Base-by-base conservation (phyloP, 1,139 yeast species). In the Trichomonascaceae sp. region DNA sequence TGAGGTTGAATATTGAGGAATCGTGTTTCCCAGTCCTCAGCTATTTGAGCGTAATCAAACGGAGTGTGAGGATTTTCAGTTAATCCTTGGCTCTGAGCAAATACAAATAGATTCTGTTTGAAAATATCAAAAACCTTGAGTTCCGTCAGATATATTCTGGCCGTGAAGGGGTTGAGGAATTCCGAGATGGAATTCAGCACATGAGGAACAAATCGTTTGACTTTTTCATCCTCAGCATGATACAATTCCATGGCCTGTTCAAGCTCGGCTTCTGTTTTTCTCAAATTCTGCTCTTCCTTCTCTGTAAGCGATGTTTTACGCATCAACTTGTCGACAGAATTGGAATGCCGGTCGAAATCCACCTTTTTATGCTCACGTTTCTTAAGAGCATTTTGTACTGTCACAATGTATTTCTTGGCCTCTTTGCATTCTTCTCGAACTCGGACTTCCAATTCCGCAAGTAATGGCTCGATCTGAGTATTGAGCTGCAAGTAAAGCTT, bases 131-230 rank as follows among this genome's bases (percentile, higher is more conserved):
- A 53, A 13, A 67, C 59, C 32, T 60, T 56, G 43, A 65, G 57
- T 53, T 70, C 66, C 5, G 67, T 63, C 52, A 66, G 57, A 47
- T 65, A 69, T 39, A 71, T 54, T 44, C 63, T 62, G 20, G 72
- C 55, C 1, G 73, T 62, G 49, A 71, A 60, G 5, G 69, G 79
- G 51, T 70, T 68, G 15, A 81, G 68, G 58, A 81, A 80, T 63
- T 82, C 85, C 38, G 81, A 81, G 55, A 81, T 65, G 45, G 75
- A 70, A 7, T 72, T 65, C 51, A 79, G 65, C 3, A 77, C 69
- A 56, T 75, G 78, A 1, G 86, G 86, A 20, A 81, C 68, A 2
- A 72, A 62, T 5, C 72, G 60, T 57, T 73, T 71, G 32, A 76
- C 65, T 58, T 74, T 76, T 22, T 71, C 73, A 61, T 78, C 80